phyloP scores from a whole-genome alignment of 495 filamentous ascomycete species.

The Oidiodendron maius region DNA sequence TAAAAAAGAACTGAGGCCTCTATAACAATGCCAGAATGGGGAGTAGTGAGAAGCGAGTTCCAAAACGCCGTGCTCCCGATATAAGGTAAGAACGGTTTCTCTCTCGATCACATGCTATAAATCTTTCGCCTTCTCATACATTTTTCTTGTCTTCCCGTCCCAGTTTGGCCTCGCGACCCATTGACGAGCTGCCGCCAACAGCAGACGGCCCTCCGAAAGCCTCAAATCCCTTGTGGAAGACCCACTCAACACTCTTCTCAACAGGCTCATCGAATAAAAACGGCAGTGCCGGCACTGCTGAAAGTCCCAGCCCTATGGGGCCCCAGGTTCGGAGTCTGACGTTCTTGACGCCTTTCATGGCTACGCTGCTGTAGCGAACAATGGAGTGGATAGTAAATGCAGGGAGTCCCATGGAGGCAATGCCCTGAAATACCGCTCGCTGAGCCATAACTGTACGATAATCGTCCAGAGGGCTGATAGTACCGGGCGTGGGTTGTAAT shows the following conservation, averaged over 20 bases:
- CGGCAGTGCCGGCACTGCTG: constrained; percentile 83
- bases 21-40: no score
- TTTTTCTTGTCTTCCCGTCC: constrained; percentile 33
- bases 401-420: constrained; percentile 82
- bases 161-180: constrained; percentile 51
- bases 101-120: no score
- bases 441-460: constrained; percentile 88
- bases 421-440: constrained; percentile 78
- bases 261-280: constrained; percentile 91
- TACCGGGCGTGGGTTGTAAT: constrained; percentile 27
- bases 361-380: constrained; percentile 77
- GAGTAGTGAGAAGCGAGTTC: no score
- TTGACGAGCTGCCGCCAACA: constrained; percentile 44
- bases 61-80: no score
- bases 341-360: constrained; percentile 76
- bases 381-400: constrained; percentile 94
- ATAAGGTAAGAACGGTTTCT: no score
- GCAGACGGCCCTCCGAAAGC: constrained; percentile 54
- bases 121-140: constrained; percentile 47
- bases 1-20: no score
- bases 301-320: constrained; percentile 85
- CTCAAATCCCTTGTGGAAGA: constrained; percentile 74
- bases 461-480: constrained; percentile 79
- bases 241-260: constrained; percentile 83
- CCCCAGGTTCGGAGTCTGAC: constrained; percentile 69